Conservation (phyloP, 257 asterid genomes). For the Parsonsia alboflavescens region DNA sequence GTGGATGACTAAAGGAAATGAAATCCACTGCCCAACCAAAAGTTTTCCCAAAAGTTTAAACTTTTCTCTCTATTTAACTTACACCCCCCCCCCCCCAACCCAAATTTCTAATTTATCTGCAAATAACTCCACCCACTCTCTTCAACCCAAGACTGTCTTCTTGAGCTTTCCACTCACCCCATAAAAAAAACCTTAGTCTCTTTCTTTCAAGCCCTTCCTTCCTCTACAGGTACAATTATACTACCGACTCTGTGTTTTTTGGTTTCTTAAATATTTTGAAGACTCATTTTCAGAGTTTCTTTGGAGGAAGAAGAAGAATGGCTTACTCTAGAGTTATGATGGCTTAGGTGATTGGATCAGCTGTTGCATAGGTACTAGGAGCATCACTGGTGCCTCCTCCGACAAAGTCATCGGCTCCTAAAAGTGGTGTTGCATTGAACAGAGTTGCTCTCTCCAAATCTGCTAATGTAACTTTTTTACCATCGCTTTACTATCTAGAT, state of each 20-base stretch:
- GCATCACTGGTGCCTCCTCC: conserved; percentile 42
- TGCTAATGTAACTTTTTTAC: conserved; percentile 33
- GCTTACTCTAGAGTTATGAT: conserved; percentile 21
- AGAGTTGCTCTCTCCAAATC: conserved; percentile 47
- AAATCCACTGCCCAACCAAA: too few species aligned
- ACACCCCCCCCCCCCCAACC: too few species aligned
- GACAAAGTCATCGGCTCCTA: conserved; percentile 22
- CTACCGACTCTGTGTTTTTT: background rate
- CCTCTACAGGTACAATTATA: background rate
- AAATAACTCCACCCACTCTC: too few species aligned
- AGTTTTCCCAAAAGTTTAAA: too few species aligned
- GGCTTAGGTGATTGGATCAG: conserved; percentile 32
- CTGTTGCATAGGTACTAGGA: conserved; percentile 43
- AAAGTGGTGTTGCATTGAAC: conserved; percentile 37
- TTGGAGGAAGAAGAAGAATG: conserved; percentile 16
- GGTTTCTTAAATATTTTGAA: conserved; percentile 21
- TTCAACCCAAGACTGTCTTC: too few species aligned
- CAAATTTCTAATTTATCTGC: too few species aligned
- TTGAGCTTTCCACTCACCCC: too few species aligned
- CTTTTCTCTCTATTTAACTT: too few species aligned
- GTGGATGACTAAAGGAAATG: too few species aligned
- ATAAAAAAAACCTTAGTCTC: background rate
- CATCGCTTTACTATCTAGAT: conserved; percentile 37
- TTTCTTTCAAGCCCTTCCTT: background rate
- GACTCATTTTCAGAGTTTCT: background rate